Evolutionary conservation across 441 rosid genomes (phyloP).

Genomic region (Rhodomyrtus psidioides): DNA sequence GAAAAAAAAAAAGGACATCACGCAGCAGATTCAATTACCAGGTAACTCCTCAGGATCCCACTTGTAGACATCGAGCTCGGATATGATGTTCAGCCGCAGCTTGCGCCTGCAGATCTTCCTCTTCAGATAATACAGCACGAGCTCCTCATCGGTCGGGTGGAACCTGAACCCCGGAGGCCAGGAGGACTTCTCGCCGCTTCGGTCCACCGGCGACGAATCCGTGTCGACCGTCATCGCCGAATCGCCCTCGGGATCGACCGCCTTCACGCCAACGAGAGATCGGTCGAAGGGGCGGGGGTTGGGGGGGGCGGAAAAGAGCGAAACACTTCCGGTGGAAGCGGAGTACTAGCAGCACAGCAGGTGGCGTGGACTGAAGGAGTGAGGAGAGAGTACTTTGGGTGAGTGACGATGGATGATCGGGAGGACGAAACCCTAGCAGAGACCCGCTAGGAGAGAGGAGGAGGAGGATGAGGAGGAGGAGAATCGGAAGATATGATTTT

Average conservation of each 20-base stretch:
- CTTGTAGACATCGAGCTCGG: slow-evolving; percentile 80
- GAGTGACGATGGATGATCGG: not conserved
- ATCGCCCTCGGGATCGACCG: not conserved
- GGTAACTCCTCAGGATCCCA: slow-evolving; percentile 88
- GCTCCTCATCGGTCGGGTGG: slow-evolving; percentile 90
- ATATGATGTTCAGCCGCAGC: slow-evolving; percentile 48
- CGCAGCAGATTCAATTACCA: slow-evolving; percentile 27
- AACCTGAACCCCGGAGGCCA: slow-evolving; percentile 95
- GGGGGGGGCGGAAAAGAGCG: too few species aligned
- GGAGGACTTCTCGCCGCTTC: slow-evolving; percentile 11
- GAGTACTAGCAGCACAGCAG: not conserved
- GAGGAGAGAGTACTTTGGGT: not conserved
- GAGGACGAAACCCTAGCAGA: not conserved
- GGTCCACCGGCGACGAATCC: slow-evolving; percentile 19
- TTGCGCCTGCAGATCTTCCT: slow-evolving; percentile 61
- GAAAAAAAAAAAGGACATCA: not conserved
- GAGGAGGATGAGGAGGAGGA: not conserved
- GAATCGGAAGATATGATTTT: too few species aligned
- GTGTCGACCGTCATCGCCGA: slow-evolving; percentile 19
- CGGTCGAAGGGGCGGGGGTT: not conserved
- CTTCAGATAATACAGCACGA: slow-evolving; percentile 68
- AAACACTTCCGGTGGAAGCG: too few species aligned
- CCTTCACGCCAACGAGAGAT: not conserved
- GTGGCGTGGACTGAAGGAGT: not conserved
- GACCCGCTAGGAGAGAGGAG: not conserved